Evolutionary conservation across 352 stramenopile genomes (phyloP).

Genomic region (Phytophthora chlamydospora): DNA sequence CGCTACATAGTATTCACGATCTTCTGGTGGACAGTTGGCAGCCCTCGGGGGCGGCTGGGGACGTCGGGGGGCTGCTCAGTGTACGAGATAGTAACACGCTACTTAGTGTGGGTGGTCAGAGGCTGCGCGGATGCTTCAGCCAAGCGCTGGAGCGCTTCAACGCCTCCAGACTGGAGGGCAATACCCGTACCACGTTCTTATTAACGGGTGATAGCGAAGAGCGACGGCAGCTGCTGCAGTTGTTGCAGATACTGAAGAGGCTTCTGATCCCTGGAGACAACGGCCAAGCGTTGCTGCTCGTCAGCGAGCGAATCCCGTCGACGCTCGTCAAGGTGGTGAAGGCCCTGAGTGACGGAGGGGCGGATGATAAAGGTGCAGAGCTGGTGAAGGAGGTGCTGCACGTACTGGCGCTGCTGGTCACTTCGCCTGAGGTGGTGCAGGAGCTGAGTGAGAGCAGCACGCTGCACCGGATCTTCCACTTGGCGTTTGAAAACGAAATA

Average conservation of each 20-base stretch:
- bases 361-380: background rate
- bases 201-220: constrained; percentile 10
- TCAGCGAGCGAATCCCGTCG: constrained; percentile 57
- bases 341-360: constrained; percentile 29
- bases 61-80: constrained; percentile 6
- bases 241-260: background rate
- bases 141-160: constrained; percentile 48
- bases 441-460: constrained; percentile 56
- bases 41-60: background rate
- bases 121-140: constrained; percentile 39
- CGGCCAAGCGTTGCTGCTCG: constrained; percentile 40
- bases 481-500: constrained; percentile 35
- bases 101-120: constrained; percentile 42
- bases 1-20: constrained; percentile 9
- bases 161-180: constrained; percentile 30
- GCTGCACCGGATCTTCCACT: constrained; percentile 56
- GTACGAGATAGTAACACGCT: constrained; percentile 23
- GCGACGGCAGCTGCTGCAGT: constrained; percentile 14
- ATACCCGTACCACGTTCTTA: constrained; percentile 13
- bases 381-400: constrained; percentile 33
- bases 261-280: constrained; percentile 6
- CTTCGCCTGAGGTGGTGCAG: constrained; percentile 48
- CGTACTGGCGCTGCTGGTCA: constrained; percentile 38
- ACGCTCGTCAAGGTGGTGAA: constrained; percentile 64
- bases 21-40: background rate